phyloP scores from a whole-genome alignment of 495 filamentous ascomycete genomes.

The Astrothelium macrocarpum region DNA sequence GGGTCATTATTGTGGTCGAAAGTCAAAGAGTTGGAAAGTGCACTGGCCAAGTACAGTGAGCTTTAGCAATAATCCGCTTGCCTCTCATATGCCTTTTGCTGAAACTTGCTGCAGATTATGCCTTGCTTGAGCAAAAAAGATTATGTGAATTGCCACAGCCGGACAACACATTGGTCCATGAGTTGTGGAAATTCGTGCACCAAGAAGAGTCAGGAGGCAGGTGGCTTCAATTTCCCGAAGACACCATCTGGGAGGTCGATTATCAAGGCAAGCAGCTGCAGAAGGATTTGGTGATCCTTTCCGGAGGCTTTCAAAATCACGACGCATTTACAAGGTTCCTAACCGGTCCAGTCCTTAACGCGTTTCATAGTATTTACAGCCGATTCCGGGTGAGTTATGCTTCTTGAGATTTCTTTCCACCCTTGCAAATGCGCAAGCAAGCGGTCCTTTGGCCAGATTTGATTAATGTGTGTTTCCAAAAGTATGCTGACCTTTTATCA shows the following conservation, averaged over 20 bases:
- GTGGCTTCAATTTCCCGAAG: slow-evolving; percentile 22
- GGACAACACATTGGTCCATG: slow-evolving; percentile 14
- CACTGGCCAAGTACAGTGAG: slow-evolving; percentile 24
- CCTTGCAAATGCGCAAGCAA: too few species aligned
- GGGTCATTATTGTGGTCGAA: slow-evolving; percentile 22
- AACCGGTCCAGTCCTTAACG: slow-evolving; percentile 3
- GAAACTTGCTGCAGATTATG: slow-evolving; percentile 3
- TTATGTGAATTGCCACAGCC: slow-evolving; percentile 17
- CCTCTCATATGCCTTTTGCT: too few species aligned
- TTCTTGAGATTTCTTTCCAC: too few species aligned
- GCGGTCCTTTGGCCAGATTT: too few species aligned
- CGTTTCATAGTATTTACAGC: slow-evolving; percentile 10
- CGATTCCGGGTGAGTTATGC: not conserved
- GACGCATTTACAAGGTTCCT: slow-evolving; percentile 21
- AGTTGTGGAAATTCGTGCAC: slow-evolving; percentile 17
- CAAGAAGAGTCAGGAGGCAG: not conserved
- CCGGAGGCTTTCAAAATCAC: slow-evolving; percentile 5
- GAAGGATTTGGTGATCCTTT: slow-evolving; percentile 16
- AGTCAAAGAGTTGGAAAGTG: slow-evolving; percentile 22
- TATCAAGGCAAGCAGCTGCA: slow-evolving; percentile 9
- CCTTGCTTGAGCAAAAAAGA: slow-evolving; percentile 12
- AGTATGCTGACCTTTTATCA: not conserved
- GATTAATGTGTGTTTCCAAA: too few species aligned
- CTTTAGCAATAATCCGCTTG: too few species aligned
- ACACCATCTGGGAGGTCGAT: slow-evolving; percentile 13